Evolutionary conservation across 257 asterid genomes (phyloP).

Genomic region (Solanum sitiens): DNA sequence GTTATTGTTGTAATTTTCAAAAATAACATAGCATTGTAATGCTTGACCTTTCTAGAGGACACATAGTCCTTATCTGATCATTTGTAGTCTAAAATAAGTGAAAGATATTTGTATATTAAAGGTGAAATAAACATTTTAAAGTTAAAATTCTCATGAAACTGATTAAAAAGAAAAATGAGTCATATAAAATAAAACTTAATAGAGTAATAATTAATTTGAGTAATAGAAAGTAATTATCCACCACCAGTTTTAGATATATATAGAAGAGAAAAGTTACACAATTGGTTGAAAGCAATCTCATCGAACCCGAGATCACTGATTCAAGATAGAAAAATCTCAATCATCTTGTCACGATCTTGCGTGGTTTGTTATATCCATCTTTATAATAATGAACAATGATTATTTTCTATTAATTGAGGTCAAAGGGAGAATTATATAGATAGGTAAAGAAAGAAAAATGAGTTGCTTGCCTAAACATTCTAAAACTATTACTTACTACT

Average conservation of each 20-base stretch:
- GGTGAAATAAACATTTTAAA: too few species aligned
- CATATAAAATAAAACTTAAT: too few species aligned
- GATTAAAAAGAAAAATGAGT: too few species aligned
- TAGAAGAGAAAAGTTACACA: neutral
- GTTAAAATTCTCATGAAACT: too few species aligned
- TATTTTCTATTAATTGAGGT: neutral
- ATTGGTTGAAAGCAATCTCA: too few species aligned
- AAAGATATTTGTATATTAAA: too few species aligned
- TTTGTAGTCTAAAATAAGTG: too few species aligned
- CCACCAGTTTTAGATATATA: neutral
- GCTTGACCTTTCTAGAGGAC: neutral
- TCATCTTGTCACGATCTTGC: fast-evolving
- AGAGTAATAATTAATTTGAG: too few species aligned
- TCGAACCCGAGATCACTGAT: neutral
- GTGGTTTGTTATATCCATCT: neutral
- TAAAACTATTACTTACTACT: too few species aligned
- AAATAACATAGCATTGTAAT: neutral
- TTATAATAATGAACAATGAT: neutral
- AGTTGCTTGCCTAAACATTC: neutral
- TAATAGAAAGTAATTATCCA: neutral
- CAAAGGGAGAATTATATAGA: too few species aligned
- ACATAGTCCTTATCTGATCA: neutral
- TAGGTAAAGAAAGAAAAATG: too few species aligned
- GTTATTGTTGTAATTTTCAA: neutral
- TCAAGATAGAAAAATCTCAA: neutral